These are phyloP conservation scores for Rehmannia glutinosa DNA, from an alignment of 257 asterid genomes.

Conservation along the genomic window DNA sequence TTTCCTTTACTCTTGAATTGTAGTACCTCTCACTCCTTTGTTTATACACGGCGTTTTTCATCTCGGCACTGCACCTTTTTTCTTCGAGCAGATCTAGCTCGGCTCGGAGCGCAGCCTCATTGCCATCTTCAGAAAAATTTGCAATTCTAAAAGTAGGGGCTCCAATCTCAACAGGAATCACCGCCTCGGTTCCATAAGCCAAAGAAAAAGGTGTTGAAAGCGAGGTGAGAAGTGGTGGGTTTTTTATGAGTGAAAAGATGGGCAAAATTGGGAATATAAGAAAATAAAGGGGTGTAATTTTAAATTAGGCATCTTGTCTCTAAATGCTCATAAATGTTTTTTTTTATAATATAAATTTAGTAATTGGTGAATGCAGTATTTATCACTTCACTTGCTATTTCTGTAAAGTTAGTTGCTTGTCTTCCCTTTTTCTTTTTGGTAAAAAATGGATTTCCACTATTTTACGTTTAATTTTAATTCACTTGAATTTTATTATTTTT, in stretches of 20 bases:
- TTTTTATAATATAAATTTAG: not conserved
- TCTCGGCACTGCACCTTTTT: no score
- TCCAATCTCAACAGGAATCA: no score
- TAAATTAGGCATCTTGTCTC: not conserved
- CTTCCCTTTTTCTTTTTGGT: slow-evolving; percentile 20
- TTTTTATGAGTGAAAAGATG: slow-evolving; percentile 63
- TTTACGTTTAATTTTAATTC: not conserved
- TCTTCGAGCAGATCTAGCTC: no score
- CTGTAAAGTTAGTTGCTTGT: slow-evolving; percentile 40
- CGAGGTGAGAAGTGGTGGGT: slow-evolving; percentile 53
- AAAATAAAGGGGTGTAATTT: slow-evolving; percentile 10
- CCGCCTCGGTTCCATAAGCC: no score
- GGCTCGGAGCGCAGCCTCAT: no score
- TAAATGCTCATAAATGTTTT: not conserved
- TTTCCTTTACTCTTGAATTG: no score
- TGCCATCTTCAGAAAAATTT: no score
- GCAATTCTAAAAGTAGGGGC: no score
- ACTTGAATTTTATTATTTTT: not conserved
- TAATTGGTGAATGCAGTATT: slow-evolving; percentile 23
- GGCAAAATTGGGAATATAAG: slow-evolving; percentile 34
- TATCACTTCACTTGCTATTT: slow-evolving; percentile 40
- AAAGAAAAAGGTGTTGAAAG: slow-evolving; percentile 44
- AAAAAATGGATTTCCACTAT: not conserved
- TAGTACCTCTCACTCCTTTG: no score
- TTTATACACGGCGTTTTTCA: no score